Percentiles rank a stretch among this genome's conserved stretches.
Evolutionary conservation across 306 rosid genomes (phyloP).

Genomic region (Hippophae tibetana): DNA sequence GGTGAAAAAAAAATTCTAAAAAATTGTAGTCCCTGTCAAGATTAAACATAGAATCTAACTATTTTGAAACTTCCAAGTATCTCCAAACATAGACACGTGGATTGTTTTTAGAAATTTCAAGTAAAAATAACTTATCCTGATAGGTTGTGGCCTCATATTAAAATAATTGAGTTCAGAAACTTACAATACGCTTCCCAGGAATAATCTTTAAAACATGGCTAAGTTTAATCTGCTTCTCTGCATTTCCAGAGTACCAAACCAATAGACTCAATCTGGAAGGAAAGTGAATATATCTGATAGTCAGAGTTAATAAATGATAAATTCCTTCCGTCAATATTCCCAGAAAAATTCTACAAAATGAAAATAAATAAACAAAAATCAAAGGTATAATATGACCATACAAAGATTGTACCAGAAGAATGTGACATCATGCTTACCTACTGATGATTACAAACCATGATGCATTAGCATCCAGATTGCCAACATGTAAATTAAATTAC

Average conservation of each 20-base stretch:
- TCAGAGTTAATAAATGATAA: no score
- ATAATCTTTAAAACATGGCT: constrained; percentile 72
- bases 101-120: constrained; percentile 8
- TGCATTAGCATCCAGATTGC: no score
- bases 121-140: constrained; percentile 7
- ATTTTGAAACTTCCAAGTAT: constrained; percentile 5
- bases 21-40: constrained; percentile 1
- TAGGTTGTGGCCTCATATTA: constrained; percentile 6
- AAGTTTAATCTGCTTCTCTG: constrained; percentile 74
- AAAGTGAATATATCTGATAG: constrained; percentile 2
- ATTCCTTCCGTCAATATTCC: no score
- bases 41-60: constrained; percentile 5
- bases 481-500: no score
- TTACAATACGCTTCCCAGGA: constrained; percentile 96
- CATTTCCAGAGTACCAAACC: constrained; percentile 86
- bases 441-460: no score
- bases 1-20: not conserved
- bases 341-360: no score
- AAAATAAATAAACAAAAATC: no score
- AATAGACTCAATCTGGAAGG: constrained; percentile 73
- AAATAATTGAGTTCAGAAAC: constrained; percentile 28
- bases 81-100: constrained; percentile 4
- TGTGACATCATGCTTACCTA: no score
- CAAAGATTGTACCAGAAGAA: no score
- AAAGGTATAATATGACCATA: no score